A percentile compares a stretch with the other conserved stretches of the same genome.
phyloP scores from a whole-genome alignment of 169 alveolate genomes.

The Plasmodium blacklocki region DNA sequence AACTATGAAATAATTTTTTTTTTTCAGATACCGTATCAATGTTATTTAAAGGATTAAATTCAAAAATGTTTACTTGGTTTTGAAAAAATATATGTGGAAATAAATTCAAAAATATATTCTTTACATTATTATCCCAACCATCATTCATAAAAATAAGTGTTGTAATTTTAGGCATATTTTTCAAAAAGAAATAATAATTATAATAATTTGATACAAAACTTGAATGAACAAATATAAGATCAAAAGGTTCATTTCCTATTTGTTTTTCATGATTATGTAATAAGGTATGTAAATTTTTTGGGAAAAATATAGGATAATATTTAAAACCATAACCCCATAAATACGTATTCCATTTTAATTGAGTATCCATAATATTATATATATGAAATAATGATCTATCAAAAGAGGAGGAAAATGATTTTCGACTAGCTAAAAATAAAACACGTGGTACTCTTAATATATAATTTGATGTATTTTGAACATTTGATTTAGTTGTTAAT shows the following conservation, averaged over 20 bases:
- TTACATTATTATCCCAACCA: conserved; percentile 74
- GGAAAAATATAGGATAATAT: conserved; percentile 53
- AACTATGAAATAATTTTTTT: conserved; percentile 18
- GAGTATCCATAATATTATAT: conserved; percentile 61
- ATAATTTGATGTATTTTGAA: conserved; percentile 39
- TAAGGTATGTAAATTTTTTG: conserved; percentile 58
- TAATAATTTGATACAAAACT: conserved; percentile 69
- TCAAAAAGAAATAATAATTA: conserved; percentile 64
- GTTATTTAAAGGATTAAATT: conserved; percentile 41
- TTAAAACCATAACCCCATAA: conserved; percentile 76
- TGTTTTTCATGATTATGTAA: conserved; percentile 48
- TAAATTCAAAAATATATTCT: conserved; percentile 46
- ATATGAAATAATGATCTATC: conserved; percentile 53
- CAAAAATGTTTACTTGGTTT: conserved; percentile 72
- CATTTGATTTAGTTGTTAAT: conserved; percentile 30
- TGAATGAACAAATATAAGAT: conserved; percentile 57
- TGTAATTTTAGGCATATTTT: conserved; percentile 60
- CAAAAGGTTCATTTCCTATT: conserved; percentile 70
- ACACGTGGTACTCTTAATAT: conserved; percentile 72
- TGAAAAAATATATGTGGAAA: conserved; percentile 74
- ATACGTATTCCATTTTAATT: conserved; percentile 65
- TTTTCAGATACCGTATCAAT: conserved; percentile 42
- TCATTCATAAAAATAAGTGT: conserved; percentile 52
- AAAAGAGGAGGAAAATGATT: conserved; percentile 47
- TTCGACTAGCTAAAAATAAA: conserved; percentile 55